phyloP scores from a whole-genome alignment of 2,329 filamentous ascomycete genomes.

The Fusarium continuum region DNA sequence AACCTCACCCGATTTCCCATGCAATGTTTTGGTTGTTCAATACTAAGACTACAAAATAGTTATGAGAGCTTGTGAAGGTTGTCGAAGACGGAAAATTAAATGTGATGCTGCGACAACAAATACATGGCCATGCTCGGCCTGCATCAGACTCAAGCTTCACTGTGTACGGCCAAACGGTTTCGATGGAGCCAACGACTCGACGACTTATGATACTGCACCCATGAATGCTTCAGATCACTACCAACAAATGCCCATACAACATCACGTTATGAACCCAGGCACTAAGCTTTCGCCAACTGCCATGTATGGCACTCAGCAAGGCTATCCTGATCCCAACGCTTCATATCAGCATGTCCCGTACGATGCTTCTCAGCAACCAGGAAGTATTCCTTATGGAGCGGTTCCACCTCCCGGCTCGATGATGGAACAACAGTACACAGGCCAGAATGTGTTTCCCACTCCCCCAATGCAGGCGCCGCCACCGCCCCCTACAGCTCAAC shows the following conservation, averaged over 20 bases:
- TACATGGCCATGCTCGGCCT: constrained; percentile 96
- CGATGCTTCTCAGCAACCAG: constrained; percentile 55
- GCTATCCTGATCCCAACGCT: constrained; percentile 58
- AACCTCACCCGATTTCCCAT: constrained; percentile 19
- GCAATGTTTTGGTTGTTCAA: not conserved
- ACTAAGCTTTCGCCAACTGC: constrained; percentile 54
- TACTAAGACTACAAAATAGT: constrained; percentile 61
- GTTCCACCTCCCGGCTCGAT: constrained; percentile 59
- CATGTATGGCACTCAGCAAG: constrained; percentile 58
- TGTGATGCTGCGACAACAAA: constrained; percentile 98
- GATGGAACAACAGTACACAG: constrained; percentile 61
- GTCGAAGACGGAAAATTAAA: constrained; percentile 94
- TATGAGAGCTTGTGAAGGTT: constrained; percentile 97
- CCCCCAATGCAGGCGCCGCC: constrained; percentile 53
- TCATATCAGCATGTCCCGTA: constrained; percentile 61
- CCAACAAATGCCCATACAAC: constrained; percentile 63
- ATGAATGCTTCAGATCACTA: constrained; percentile 48
- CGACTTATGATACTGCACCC: constrained; percentile 47
- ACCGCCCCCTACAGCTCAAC: constrained; percentile 33
- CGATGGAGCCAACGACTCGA: constrained; percentile 57
- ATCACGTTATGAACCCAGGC: constrained; percentile 54
- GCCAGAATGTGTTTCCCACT: constrained; percentile 62
- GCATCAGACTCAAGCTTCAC: constrained; percentile 88
- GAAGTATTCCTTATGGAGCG: constrained; percentile 63
- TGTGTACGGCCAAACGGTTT: constrained; percentile 89